Percentiles rank a stretch among this genome's conserved stretches.
Conservation (phyloP, 257 asterid species). For the Solanum rostratum region DNA sequence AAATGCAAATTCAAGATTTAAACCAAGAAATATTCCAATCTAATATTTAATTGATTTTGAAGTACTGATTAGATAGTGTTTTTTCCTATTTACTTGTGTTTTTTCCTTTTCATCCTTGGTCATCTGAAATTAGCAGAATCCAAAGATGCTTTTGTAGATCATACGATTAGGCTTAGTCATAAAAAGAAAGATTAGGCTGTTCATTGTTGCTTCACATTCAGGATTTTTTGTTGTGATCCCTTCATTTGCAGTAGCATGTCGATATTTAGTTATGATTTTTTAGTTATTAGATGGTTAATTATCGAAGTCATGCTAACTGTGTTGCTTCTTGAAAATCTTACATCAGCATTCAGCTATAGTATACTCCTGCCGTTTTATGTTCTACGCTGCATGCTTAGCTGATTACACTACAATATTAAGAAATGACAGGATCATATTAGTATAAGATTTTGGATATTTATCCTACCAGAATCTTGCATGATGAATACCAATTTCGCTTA, state of each 20-base stretch:
- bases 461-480: background rate
- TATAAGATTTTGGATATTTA: background rate
- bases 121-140: background rate
- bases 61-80: background rate
- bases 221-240: background rate
- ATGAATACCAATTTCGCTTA: background rate
- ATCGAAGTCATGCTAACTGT: background rate
- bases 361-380: background rate
- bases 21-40: background rate
- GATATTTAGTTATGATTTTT: background rate
- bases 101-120: background rate
- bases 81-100: background rate
- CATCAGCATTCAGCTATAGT: background rate
- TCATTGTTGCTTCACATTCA: background rate
- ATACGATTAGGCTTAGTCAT: background rate
- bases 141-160: background rate
- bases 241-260: background rate
- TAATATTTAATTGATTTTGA: background rate
- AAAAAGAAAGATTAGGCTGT: background rate
- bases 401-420: background rate
- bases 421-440: background rate
- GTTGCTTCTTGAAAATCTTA: background rate
- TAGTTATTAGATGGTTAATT: background rate
- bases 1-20: background rate
- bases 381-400: background rate